These are phyloP conservation scores for Rhizopus microsporus DNA, from an alignment of 371 early-diverging fungal species.

Conservation along the genomic window DNA sequence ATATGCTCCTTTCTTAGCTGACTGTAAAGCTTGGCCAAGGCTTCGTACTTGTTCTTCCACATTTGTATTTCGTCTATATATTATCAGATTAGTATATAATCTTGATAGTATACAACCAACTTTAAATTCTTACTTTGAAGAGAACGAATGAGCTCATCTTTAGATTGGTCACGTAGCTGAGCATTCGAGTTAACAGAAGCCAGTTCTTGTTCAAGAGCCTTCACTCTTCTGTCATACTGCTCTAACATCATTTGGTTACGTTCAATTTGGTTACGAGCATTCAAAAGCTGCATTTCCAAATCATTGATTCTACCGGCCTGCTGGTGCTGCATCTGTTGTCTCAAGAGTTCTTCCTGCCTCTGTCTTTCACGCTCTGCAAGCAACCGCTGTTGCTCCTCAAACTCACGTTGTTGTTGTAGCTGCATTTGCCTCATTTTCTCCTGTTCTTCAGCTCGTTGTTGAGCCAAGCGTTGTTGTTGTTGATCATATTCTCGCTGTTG, in stretches of 20 bases:
- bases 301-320: slow-evolving; percentile 77
- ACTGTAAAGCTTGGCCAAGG: slow-evolving; percentile 91
- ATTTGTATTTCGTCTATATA: slow-evolving; percentile 69
- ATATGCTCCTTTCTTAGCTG: slow-evolving; percentile 96
- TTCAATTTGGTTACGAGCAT: slow-evolving; percentile 75
- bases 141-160: slow-evolving; percentile 74
- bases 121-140: slow-evolving; percentile 63
- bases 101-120: not conserved
- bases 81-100: not conserved
- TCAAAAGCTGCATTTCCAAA: slow-evolving; percentile 77
- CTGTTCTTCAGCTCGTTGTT: slow-evolving; percentile 64
- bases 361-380: slow-evolving; percentile 69
- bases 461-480: slow-evolving; percentile 64
- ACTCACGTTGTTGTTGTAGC: slow-evolving; percentile 72
- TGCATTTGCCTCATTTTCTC: slow-evolving; percentile 58
- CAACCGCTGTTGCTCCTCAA: slow-evolving; percentile 73
- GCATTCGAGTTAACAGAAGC: slow-evolving; percentile 67
- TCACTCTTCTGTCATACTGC: slow-evolving; percentile 80
- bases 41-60: slow-evolving; percentile 92
- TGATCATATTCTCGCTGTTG: slow-evolving; percentile 75
- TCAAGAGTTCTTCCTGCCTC: slow-evolving; percentile 66
- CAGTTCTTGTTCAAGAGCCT: slow-evolving; percentile 83
- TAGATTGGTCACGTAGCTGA: slow-evolving; percentile 70
- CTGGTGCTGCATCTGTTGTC: slow-evolving; percentile 74
- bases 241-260: slow-evolving; percentile 82